Conservation (phyloP, 2,329 filamentous ascomycete species). For the Aspergillus sp. region DNA sequence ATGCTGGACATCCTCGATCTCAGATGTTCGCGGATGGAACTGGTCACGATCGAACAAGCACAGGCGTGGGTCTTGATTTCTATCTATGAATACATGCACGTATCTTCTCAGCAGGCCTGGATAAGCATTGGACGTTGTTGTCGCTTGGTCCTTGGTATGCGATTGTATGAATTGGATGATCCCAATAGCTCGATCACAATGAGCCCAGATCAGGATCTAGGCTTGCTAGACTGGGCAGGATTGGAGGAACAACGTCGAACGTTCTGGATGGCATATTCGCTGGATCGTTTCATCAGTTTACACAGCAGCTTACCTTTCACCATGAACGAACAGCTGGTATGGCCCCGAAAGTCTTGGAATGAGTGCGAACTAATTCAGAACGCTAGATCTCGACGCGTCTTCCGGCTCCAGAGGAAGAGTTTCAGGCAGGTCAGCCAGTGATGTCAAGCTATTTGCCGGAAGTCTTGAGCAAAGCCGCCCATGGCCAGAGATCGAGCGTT, state of each 20-base stretch:
- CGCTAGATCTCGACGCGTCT: constrained; percentile 36
- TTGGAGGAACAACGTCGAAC: constrained; percentile 36
- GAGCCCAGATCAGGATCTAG: constrained; percentile 10
- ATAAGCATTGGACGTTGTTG: constrained; percentile 37
- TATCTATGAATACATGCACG: constrained; percentile 37
- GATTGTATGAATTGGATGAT: constrained; percentile 35
- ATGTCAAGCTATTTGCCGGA: constrained; percentile 30
- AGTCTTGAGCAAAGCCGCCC: constrained; percentile 16
- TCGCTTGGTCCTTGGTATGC: constrained; percentile 36
- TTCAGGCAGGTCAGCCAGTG: constrained; percentile 31
- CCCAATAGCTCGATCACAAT: constrained; percentile 14
- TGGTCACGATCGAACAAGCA: constrained; percentile 26
- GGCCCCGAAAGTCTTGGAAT: neutral
- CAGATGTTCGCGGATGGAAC: constrained; percentile 3
- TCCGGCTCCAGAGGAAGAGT: constrained; percentile 34
- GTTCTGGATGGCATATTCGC: constrained; percentile 41
- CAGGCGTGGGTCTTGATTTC: constrained; percentile 39
- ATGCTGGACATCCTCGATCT: constrained; percentile 21
- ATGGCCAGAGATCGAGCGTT: constrained; percentile 3
- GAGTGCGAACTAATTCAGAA: neutral
- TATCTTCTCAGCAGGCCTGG: constrained; percentile 33
- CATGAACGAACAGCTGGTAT: constrained; percentile 24
- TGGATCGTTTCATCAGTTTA: constrained; percentile 37
- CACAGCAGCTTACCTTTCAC: constrained; percentile 29
- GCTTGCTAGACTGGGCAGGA: constrained; percentile 23